Percentiles rank a stretch among this genome's conserved stretches.
These are phyloP conservation scores for Amoebophrya sp. DNA, from an alignment of 169 alveolate species.

Conservation along the genomic window DNA sequence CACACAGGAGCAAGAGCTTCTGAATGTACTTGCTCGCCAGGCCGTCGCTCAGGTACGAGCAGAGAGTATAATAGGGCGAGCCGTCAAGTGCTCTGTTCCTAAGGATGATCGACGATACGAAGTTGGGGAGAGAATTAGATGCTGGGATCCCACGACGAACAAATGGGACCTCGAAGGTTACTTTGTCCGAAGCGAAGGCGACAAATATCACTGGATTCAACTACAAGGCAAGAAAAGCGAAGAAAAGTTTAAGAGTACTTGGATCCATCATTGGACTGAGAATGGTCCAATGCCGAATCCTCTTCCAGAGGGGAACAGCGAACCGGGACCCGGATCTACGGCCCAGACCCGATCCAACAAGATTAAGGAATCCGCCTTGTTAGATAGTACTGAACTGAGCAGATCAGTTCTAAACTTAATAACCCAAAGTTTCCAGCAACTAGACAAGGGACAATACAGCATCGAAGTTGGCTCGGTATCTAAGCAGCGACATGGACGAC, in stretches of 20 bases:
- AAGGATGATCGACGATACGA: not conserved
- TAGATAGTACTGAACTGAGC: no score
- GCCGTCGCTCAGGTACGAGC: not conserved
- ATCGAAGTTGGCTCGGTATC: no score
- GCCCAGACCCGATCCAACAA: no score
- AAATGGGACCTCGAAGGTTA: not conserved
- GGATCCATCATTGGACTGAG: not conserved
- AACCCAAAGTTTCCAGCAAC: no score
- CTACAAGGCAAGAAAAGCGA: not conserved
- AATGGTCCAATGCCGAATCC: not conserved
- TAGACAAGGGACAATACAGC: no score
- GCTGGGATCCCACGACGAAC: not conserved
- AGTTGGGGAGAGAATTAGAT: not conserved
- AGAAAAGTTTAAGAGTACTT: not conserved
- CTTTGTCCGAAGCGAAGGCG: not conserved
- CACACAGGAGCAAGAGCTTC: not conserved
- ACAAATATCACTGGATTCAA: not conserved
- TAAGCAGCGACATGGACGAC: no score
- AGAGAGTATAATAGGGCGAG: not conserved
- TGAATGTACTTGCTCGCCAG: not conserved
- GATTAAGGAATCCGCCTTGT: no score
- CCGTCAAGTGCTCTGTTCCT: not conserved
- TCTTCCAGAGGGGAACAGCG: not conserved
- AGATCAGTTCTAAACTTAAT: no score
- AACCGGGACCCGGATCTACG: not conserved